Base-by-base conservation (phyloP, 768 basidiomycete genomes). In the Boletus sp. region DNA sequence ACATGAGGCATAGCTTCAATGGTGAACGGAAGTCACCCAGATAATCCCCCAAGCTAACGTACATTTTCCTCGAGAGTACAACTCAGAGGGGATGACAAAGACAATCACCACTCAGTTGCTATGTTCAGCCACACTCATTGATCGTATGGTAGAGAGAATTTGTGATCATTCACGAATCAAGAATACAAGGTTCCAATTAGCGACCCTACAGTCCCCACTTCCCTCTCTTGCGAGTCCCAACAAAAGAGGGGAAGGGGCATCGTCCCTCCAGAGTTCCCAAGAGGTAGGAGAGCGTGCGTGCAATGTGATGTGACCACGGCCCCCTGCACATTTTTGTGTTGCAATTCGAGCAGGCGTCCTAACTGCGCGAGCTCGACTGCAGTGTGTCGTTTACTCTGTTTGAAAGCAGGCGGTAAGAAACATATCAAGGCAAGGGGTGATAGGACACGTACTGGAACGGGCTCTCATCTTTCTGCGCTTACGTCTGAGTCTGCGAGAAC, bases 391-490 rank as follows among this genome's bases (percentile, higher is more conserved):
- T 76, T 76, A 77, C 72, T 77, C 76, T 77, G 71, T 47, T 50
- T 11, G 10, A 45, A 48, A 52, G 2, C 29, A 5, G n/a, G 28
- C 7, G 11, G 15, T 66, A 17, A 63, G 56, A 11, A 5, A 46
- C 9, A 35, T 18, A n/a, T 24, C 33, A 2, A n/a, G 24, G 17
- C 12, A 40, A 24, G 33, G 2, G 47, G 52, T 29, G 45, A 52
- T 45, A 4, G 6, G 37, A 40, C 42, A 87, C 91, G 64, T 66
- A 93, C 91, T 93, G 82, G 91, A 93, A 77, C 91, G 91, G 61
- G 91, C 91, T 75, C 91, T 85, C 91, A 93, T 93, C 83, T 94
- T 94, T 89, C 91, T 87, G 82, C 91, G 89, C 72, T 94, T 94
- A 77, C 91, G 89, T 73, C 92, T 83, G 79, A 94, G 92, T 73